These are phyloP conservation scores for Pyrenochaeta sp. DNA, from an alignment of 2,329 filamentous ascomycete genomes.

Conservation along the genomic window DNA sequence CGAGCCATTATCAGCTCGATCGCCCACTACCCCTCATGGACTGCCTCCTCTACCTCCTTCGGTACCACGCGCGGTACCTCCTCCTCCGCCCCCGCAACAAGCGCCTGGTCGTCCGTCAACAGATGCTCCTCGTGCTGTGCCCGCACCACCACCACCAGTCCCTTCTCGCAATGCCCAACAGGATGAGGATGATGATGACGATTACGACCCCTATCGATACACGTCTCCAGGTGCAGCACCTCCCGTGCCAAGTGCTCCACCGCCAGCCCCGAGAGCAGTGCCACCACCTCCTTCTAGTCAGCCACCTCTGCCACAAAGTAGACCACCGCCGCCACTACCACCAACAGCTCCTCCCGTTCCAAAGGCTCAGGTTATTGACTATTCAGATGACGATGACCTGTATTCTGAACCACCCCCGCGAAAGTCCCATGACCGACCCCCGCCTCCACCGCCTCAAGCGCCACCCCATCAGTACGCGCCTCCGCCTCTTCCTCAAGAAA, in stretches of 20 bases:
- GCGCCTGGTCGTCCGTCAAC: conserved; percentile 65
- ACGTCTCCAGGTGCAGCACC: conserved; percentile 24
- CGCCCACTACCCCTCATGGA: conserved; percentile 45
- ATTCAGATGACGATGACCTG: conserved; percentile 48
- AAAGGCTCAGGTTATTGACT: conserved; percentile 35
- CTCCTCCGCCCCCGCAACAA: conserved; percentile 66
- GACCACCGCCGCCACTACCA: conserved; percentile 43
- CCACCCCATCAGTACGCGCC: conserved; percentile 45
- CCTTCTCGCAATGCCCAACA: conserved; percentile 59
- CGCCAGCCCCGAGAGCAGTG: conserved; percentile 49
- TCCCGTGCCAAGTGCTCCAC: conserved; percentile 18
- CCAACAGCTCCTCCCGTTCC: conserved; percentile 43
- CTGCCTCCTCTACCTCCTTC: conserved; percentile 47
- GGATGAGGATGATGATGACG: conserved; percentile 61
- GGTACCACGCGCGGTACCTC: conserved; percentile 60
- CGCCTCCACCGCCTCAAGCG: conserved; percentile 48
- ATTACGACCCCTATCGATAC: conserved; percentile 74
- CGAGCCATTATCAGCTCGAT: conserved; percentile 58
- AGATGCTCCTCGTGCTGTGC: conserved; percentile 75
- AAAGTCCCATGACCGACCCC: conserved; percentile 46
- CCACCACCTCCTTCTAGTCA: conserved; percentile 45
- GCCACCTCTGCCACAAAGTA: conserved; percentile 43
- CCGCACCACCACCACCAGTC: conserved; percentile 73
- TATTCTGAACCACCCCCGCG: conserved; percentile 47
- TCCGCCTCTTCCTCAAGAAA: conserved; percentile 50